phyloP scores from a whole-genome alignment of 441 rosid species.

The Biscutella laevigata region DNA sequence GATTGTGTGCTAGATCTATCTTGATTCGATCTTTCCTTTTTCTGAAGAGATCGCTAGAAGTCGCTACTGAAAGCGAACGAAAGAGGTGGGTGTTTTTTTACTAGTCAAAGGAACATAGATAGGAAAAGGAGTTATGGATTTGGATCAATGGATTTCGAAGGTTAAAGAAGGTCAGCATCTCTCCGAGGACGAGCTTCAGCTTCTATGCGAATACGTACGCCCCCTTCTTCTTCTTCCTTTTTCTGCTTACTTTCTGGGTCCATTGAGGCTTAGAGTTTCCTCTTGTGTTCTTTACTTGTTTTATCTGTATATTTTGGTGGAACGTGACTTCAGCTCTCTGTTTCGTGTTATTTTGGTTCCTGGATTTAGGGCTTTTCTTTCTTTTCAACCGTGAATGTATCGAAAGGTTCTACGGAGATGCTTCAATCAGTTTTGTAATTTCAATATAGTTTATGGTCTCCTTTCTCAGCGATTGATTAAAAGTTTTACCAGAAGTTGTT shows the following conservation, averaged over 20 bases:
- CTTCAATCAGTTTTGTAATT: background rate
- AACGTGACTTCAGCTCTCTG: constrained; percentile 8
- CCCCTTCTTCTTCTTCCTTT: background rate
- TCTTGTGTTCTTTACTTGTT: background rate
- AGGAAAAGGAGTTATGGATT: constrained; percentile 50
- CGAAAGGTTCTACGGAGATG: no score
- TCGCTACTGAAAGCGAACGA: constrained; percentile 15
- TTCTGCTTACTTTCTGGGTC: background rate
- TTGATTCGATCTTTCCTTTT: constrained; percentile 1
- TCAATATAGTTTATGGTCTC: background rate
- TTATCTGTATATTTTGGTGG: background rate
- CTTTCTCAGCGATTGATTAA: background rate
- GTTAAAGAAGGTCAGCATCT: constrained; percentile 98
- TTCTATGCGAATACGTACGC: constrained; percentile 90
- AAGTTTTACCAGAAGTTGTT: background rate
- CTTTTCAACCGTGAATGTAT: background rate
- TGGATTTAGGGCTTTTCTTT: constrained; percentile 16
- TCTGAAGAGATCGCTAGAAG: background rate
- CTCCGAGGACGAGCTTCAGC: constrained; percentile 93
- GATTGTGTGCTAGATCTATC: constrained; percentile 23
- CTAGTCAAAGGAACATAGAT: background rate
- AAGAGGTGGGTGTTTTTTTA: background rate
- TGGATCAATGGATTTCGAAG: constrained; percentile 94
- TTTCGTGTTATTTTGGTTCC: no score
- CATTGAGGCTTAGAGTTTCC: background rate